Evolutionary conservation across 768 basidiomycete species (phyloP).

Genomic region (Nidularia sp.): DNA sequence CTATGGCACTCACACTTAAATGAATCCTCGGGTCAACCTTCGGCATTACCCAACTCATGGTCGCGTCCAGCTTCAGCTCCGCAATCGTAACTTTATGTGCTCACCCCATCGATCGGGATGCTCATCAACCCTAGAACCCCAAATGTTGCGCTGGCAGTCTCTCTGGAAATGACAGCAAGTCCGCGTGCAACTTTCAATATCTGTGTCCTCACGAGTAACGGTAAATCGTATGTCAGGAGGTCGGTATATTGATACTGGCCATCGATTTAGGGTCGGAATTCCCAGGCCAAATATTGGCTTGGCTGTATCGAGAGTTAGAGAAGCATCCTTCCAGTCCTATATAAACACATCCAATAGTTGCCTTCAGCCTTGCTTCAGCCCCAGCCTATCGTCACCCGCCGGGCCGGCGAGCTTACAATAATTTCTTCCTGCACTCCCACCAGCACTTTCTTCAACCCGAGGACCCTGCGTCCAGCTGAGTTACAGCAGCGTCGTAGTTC

Average conservation of each 20-base stretch:
- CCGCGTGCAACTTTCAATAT: conserved; percentile 11
- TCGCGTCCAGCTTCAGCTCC: conserved; percentile 28
- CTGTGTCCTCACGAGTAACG: too few species aligned
- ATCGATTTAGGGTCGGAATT: conserved; percentile 30
- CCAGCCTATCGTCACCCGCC: conserved; percentile 17
- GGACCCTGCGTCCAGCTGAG: conserved; percentile 25
- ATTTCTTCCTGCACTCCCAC: conserved; percentile 16
- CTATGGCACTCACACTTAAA: conserved; percentile 22
- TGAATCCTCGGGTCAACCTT: conserved; percentile 32
- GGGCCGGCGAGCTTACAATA: conserved; percentile 8
- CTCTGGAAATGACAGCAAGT: conserved; percentile 21
- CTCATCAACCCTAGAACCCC: conserved; percentile 34
- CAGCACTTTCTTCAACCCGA: conserved; percentile 22
- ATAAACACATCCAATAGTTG: conserved; percentile 15
- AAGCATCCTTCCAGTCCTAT: conserved; percentile 38
- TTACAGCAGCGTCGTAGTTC: conserved; percentile 26
- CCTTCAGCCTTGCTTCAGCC: too few species aligned
- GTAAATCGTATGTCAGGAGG: background rate
- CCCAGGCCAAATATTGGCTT: conserved; percentile 34
- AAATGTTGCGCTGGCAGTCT: conserved; percentile 32
- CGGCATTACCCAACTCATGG: conserved; percentile 39
- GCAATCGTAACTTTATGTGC: conserved; percentile 38
- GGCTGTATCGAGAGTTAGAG: conserved; percentile 38
- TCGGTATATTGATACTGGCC: conserved; percentile 25
- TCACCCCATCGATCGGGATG: conserved; percentile 34